phyloP scores from a whole-genome alignment of 163 green algal species.

The Prototheca stagnorum region DNA sequence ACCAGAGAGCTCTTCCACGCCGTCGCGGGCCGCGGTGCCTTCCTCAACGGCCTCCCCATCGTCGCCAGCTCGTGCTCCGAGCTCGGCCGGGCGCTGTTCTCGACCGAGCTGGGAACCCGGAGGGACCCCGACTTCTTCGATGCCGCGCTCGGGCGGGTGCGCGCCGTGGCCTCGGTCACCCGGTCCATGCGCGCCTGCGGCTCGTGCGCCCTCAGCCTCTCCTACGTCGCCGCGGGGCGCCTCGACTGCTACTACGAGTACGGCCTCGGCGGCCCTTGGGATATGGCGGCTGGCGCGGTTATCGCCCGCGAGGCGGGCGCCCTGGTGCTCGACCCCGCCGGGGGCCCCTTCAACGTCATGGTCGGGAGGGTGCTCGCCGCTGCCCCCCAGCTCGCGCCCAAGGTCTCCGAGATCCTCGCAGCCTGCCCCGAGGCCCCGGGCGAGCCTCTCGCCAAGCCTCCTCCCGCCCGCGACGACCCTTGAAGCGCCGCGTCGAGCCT shows the following conservation, averaged over 20 bases:
- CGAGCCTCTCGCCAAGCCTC: slow-evolving; percentile 32
- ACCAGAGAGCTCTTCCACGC: slow-evolving; percentile 70
- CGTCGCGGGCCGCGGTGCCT: slow-evolving; percentile 43
- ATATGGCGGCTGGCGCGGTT: slow-evolving; percentile 60
- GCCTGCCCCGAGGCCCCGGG: slow-evolving; percentile 20
- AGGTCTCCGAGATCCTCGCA: slow-evolving; percentile 36
- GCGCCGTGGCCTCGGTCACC: slow-evolving; percentile 10
- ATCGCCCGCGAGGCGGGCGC: slow-evolving; percentile 76
- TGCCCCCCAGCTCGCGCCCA: slow-evolving; percentile 37
- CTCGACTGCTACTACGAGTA: slow-evolving; percentile 89
- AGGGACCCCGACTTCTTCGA: slow-evolving; percentile 48
- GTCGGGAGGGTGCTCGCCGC: slow-evolving; percentile 57
- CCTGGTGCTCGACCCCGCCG: slow-evolving; percentile 57
- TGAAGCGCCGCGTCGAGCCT: not conserved
- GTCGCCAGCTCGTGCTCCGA: slow-evolving; percentile 22
- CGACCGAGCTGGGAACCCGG: slow-evolving; percentile 74
- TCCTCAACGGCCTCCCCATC: slow-evolving; percentile 55
- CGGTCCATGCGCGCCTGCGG: slow-evolving; percentile 62
- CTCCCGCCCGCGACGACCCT: too few relatives aligned
- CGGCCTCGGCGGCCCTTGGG: slow-evolving; percentile 89
- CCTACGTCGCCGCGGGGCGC: slow-evolving; percentile 52
- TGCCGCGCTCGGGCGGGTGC: slow-evolving; percentile 53
- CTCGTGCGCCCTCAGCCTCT: slow-evolving; percentile 86
- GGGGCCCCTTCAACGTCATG: slow-evolving; percentile 57
- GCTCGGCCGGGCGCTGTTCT: slow-evolving; percentile 54